A percentile compares a stretch with the other conserved stretches of the same genome.
phyloP scores from a whole-genome alignment of 2,329 filamentous ascomycete species.

The Stemphylium beticola region DNA sequence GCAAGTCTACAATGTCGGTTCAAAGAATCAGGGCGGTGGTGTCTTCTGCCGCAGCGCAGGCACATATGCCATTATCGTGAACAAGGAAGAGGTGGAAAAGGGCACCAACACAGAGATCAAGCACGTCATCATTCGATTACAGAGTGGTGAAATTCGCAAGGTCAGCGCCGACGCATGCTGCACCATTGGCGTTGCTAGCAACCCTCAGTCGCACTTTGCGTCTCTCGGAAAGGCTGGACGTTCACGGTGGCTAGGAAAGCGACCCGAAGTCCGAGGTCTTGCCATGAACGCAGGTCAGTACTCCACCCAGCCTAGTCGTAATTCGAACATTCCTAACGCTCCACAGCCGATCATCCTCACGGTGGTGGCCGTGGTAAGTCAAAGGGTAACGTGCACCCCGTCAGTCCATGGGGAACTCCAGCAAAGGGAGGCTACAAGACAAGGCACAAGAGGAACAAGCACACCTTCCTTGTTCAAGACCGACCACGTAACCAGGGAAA shows the following conservation, averaged over 20 bases:
- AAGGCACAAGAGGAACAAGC: slow-evolving; percentile 83
- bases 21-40: slow-evolving; percentile 71
- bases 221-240: slow-evolving; percentile 95
- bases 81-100: slow-evolving; percentile 78
- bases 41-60: slow-evolving; percentile 96
- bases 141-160: slow-evolving; percentile 89
- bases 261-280: slow-evolving; percentile 93
- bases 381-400: slow-evolving; percentile 95
- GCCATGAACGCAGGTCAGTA: slow-evolving; percentile 90
- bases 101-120: slow-evolving; percentile 67
- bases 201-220: slow-evolving; percentile 86
- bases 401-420: slow-evolving; percentile 94
- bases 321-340: slow-evolving; percentile 17
- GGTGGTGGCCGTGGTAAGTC: slow-evolving; percentile 99
- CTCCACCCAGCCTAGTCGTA: background rate
- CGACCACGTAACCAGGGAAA: slow-evolving; percentile 90
- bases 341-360: slow-evolving; percentile 86
- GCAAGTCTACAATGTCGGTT: slow-evolving; percentile 87
- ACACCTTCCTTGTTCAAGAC: slow-evolving; percentile 87
- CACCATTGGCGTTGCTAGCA: slow-evolving; percentile 93
- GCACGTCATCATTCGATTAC: slow-evolving; percentile 82
- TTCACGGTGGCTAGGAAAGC: slow-evolving; percentile 89
- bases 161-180: slow-evolving; percentile 93
- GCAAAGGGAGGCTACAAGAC: slow-evolving; percentile 93
- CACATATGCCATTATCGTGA: slow-evolving; percentile 85